A percentile compares a stretch with the other conserved stretches of the same genome.
Conservation (phyloP, 176 grass and related monocot genomes). For the Musa acuminata region DNA sequence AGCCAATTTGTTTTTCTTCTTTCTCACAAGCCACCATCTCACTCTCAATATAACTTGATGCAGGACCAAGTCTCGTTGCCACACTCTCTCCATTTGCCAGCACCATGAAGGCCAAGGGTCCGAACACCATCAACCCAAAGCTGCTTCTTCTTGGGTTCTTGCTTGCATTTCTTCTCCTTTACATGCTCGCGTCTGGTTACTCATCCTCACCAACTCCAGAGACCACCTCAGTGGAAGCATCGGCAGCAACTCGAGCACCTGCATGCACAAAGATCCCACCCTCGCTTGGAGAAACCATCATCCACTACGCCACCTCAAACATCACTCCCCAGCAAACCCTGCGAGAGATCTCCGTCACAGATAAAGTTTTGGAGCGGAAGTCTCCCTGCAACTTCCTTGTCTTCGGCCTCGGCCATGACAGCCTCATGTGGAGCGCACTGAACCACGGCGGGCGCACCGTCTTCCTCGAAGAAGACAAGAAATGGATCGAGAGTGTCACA, state of each 20-base stretch:
- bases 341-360: slow-evolving; percentile 5
- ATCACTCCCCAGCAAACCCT: slow-evolving; percentile 10
- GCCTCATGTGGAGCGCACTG: slow-evolving; percentile 14
- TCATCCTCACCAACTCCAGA: not conserved
- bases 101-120: too few species aligned
- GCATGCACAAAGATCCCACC: not conserved
- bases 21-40: too few species aligned
- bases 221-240: not conserved
- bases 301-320: slow-evolving; percentile 12
- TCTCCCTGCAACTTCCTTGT: slow-evolving; percentile 14
- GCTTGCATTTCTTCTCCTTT: not conserved
- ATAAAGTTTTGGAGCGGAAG: not conserved
- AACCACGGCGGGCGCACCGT: slow-evolving; percentile 15
- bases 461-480: slow-evolving; percentile 13
- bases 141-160: not conserved
- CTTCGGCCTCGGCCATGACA: slow-evolving; percentile 15
- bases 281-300: not conserved
- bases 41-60: too few species aligned
- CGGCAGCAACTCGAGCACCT: not conserved
- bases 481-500: not conserved
- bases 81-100: too few species aligned
- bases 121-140: too few species aligned
- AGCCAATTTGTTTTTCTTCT: too few species aligned
- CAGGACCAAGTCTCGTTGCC: too few species aligned
- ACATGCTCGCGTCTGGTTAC: not conserved